A percentile compares a stretch with the other conserved stretches of the same genome.
phyloP scores from a whole-genome alignment of 768 basidiomycete genomes.

The Russula foetens region DNA sequence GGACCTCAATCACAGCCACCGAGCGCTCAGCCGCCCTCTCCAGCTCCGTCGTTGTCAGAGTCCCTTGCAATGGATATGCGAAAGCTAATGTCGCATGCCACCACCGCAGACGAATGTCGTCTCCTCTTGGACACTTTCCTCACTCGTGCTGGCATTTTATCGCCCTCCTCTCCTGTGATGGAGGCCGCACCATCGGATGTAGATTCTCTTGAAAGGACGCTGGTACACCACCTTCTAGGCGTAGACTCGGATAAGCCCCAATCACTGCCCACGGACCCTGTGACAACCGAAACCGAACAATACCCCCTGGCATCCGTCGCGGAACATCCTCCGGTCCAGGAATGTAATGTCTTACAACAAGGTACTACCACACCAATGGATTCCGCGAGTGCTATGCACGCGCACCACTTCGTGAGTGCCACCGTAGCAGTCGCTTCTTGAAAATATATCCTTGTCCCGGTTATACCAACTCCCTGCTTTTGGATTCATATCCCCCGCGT shows the following conservation, averaged over 20 bases:
- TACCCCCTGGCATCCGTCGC: neutral
- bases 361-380: neutral
- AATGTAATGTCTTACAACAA: neutral
- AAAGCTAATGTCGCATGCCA: constrained; percentile 55
- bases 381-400: neutral
- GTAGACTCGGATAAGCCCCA: constrained; percentile 1
- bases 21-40: constrained; percentile 19
- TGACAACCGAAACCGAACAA: neutral
- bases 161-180: constrained; percentile 27
- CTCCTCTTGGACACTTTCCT: constrained; percentile 80
- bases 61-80: constrained; percentile 59
- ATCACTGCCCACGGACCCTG: neutral
- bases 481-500: neutral
- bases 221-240: constrained; percentile 10
- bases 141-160: constrained; percentile 24
- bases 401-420: neutral
- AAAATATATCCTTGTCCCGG: neutral
- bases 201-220: constrained; percentile 8
- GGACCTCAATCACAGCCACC: constrained; percentile 9
- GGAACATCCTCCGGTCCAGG: neutral
- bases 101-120: constrained; percentile 75
- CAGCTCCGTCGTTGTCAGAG: constrained; percentile 31
- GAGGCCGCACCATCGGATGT: constrained; percentile 7
- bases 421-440: constrained; percentile 6
- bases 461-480: constrained; percentile 1